Conservation (phyloP, 78 protist genomes). For the Dictyostelium intermedium region DNA sequence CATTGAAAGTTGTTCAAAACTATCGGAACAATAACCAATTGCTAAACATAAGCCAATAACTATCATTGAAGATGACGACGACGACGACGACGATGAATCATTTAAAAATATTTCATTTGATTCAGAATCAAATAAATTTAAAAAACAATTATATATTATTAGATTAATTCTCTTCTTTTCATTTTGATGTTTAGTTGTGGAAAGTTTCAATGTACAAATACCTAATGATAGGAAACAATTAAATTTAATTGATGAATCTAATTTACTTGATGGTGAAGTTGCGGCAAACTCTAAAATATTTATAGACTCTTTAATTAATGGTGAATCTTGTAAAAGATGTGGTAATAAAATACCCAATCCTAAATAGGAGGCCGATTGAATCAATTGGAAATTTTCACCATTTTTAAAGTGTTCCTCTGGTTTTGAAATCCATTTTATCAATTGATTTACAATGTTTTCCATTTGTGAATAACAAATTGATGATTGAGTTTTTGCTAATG, state of each 20-base stretch:
- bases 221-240: not conserved
- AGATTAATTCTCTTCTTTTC: not conserved
- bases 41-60: not conserved
- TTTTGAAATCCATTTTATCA: slow-evolving; percentile 8
- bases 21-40: not conserved
- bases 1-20: slow-evolving; percentile 15
- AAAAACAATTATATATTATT: not conserved
- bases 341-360: slow-evolving; percentile 25
- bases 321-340: slow-evolving; percentile 17
- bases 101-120: not conserved
- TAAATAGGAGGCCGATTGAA: not conserved
- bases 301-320: not conserved
- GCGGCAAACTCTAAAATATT: not conserved
- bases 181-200: not conserved
- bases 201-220: not conserved
- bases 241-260: not conserved
- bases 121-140: not conserved
- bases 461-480: slow-evolving; percentile 24
- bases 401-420: not conserved
- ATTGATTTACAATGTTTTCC: not conserved
- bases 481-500: not conserved
- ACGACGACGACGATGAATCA: not conserved
- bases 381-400: not conserved
- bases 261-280: not conserved
- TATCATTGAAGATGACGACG: not conserved